Conservation (phyloP, 768 basidiomycete species). For the Mycena kentingensis region DNA sequence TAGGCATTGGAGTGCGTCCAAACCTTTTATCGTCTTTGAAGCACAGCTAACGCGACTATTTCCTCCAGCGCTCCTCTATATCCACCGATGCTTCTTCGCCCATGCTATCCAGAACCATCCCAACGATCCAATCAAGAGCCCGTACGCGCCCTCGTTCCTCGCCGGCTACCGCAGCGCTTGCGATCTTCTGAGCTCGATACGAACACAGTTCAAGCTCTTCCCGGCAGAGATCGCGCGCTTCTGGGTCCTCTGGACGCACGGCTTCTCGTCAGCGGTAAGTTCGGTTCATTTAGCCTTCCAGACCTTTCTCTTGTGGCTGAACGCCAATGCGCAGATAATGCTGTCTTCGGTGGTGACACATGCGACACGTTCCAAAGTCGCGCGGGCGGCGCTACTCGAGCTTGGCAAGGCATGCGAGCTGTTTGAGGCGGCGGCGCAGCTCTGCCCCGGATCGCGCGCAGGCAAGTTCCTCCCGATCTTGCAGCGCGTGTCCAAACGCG, state of each 20-base stretch:
- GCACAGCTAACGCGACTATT: not conserved
- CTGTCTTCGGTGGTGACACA: conserved; percentile 76
- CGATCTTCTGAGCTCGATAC: conserved; percentile 52
- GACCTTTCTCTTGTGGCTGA: not conserved
- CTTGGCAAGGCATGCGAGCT: conserved; percentile 62
- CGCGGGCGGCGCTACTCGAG: conserved; percentile 68
- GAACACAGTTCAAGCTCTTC: conserved; percentile 50
- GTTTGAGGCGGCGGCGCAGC: conserved; percentile 59
- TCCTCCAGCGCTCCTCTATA: conserved; percentile 72
- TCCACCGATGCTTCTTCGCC: conserved; percentile 77
- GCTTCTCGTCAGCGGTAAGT: conserved; percentile 64
- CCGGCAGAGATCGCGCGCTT: conserved; percentile 63
- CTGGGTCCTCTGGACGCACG: conserved; percentile 76
- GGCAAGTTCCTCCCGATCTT: conserved; percentile 74
- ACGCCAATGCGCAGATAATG: conserved; percentile 58
- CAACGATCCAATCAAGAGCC: conserved; percentile 66
- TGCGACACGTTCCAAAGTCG: conserved; percentile 65
- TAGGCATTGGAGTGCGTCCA: conserved; percentile 65
- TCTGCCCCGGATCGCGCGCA: conserved; percentile 41
- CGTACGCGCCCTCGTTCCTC: conserved; percentile 66
- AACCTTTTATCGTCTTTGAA: conserved; percentile 3
- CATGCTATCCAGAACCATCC: conserved; percentile 69
- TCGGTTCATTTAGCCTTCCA: not conserved
- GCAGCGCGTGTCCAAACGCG: conserved; percentile 61
- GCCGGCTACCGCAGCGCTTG: conserved; percentile 70